phyloP scores from a whole-genome alignment of 139 green algal genomes.

The Microglena sp. region DNA sequence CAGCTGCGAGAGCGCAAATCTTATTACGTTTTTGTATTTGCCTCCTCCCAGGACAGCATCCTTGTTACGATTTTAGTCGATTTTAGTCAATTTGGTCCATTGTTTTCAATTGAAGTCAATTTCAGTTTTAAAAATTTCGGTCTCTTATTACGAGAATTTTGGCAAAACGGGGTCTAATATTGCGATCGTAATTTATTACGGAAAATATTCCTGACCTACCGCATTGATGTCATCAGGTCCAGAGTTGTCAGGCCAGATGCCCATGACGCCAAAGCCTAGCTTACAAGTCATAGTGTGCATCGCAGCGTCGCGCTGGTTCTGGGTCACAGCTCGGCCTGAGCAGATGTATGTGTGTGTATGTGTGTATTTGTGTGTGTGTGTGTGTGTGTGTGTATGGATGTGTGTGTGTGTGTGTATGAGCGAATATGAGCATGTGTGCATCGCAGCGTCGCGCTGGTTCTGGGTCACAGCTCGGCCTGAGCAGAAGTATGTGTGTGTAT shows the following conservation, averaged over 20 bases:
- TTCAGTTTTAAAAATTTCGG: no score
- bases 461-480: slow-evolving; percentile 32
- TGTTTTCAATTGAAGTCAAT: no score
- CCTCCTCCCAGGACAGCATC: no score
- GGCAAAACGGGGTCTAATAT: no score
- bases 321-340: slow-evolving; percentile 30
- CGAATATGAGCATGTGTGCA: no score
- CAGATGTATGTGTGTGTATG: neutral
- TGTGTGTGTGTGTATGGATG: no score
- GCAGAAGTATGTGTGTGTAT: neutral
- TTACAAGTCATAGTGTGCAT: slow-evolving; percentile 27
- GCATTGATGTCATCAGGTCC: slow-evolving; percentile 38
- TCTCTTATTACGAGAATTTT: no score
- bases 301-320: slow-evolving; percentile 39
- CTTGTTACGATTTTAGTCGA: no score
- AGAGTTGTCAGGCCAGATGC: slow-evolving; percentile 35
- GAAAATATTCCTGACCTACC: neutral
- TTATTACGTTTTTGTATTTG: no score
- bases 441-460: slow-evolving; percentile 40
- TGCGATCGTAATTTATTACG: neutral
- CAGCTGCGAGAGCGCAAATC: neutral
- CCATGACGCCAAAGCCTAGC: slow-evolving; percentile 47
- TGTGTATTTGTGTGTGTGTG: neutral
- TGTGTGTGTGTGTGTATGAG: no score
- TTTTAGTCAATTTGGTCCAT: no score